Evolutionary conservation across 441 rosid genomes (phyloP).

Genomic region (Populus hybrid): DNA sequence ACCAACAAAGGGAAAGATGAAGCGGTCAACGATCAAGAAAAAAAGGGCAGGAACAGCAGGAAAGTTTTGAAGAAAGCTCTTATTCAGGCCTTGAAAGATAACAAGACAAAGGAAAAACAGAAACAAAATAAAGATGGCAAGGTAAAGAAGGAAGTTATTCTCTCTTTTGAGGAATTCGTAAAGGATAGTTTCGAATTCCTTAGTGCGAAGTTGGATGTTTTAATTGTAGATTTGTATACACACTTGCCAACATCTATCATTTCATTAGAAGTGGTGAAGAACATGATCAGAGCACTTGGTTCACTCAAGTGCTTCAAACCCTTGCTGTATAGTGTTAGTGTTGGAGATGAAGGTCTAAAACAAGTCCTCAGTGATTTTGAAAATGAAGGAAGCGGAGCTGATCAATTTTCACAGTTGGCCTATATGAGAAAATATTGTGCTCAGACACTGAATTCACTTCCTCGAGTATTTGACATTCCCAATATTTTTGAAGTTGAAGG

Average conservation of each 20-base stretch:
- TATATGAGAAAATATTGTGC: constrained; percentile 9
- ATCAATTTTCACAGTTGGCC: background rate
- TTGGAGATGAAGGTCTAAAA: background rate
- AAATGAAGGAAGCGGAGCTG: background rate
- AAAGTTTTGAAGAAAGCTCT: background rate
- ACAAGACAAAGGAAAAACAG: background rate
- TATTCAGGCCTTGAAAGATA: background rate
- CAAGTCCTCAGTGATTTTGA: background rate
- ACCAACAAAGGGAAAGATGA: background rate
- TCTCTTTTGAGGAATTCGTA: constrained; percentile 12
- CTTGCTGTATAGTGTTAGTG: background rate
- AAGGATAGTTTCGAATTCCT: constrained; percentile 13
- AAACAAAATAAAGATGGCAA: background rate
- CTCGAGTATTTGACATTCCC: constrained; percentile 3
- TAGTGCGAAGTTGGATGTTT: constrained; percentile 8
- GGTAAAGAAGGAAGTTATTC: background rate
- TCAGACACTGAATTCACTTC: constrained; percentile 19
- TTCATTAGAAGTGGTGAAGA: constrained; percentile 17
- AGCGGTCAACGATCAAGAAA: background rate
- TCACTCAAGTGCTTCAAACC: constrained; percentile 12
- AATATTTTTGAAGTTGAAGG: background rate
- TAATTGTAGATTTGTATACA: constrained; percentile 23
- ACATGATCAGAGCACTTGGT: constrained; percentile 16
- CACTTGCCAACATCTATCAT: constrained; percentile 35
- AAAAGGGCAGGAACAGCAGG: background rate